Evolutionary conservation across 169 alveolate species (phyloP).

Genomic region (Eimeria sp.): DNA sequence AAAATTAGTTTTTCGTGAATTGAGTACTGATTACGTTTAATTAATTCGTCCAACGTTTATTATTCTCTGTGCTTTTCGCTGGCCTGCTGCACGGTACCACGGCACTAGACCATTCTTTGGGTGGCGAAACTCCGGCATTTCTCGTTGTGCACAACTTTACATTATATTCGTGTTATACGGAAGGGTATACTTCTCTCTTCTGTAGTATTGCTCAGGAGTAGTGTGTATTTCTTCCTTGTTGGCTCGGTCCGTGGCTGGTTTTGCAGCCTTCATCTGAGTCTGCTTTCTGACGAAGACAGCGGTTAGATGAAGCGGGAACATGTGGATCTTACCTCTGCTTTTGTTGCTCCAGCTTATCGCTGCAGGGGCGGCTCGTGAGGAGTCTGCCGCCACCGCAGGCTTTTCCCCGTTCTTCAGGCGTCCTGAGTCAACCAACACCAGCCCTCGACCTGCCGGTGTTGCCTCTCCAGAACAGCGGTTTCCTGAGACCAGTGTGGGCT

Average conservation of each 20-base stretch:
- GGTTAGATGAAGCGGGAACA: neutral
- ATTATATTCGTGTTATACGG: neutral
- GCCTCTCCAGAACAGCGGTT: neutral
- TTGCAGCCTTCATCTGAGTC: neutral
- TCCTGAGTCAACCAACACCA: neutral
- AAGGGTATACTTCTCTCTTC: neutral
- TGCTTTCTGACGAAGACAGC: neutral
- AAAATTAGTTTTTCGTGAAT: neutral
- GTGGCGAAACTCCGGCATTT: neutral
- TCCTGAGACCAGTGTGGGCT: neutral
- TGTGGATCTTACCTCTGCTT: neutral
- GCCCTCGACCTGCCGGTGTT: neutral
- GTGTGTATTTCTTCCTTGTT: neutral
- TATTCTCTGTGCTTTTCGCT: neutral
- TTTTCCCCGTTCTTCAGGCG: neutral
- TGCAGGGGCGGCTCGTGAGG: neutral
- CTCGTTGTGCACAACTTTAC: neutral
- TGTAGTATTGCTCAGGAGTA: neutral
- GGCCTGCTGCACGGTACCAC: neutral
- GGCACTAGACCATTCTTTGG: neutral
- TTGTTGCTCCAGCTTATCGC: neutral
- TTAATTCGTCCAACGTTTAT: neutral
- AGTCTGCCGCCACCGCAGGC: neutral
- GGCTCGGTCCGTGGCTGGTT: neutral
- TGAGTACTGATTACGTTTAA: neutral